Base-by-base conservation (phyloP, 495 filamentous ascomycete genomes). In the Aspergillus asperescens region DNA sequence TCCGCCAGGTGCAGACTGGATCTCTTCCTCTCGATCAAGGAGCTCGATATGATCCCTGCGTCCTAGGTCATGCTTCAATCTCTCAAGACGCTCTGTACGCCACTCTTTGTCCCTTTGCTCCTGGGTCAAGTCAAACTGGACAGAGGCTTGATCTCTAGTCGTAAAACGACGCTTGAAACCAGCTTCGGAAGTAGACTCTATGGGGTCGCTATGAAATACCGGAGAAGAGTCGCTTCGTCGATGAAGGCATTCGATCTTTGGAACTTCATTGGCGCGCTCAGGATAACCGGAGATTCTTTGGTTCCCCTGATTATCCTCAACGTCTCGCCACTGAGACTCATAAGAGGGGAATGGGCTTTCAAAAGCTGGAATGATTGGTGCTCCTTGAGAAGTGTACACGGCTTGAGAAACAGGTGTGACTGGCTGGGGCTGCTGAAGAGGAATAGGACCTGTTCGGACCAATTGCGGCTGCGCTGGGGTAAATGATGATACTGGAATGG, bases 381-480 rank as follows among this genome's bases (percentile, higher is more conserved):
- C 58, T 24, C 67, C 65, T 55, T 77, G 71, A 10, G 66, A 68
- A 15, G 72, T 73, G 56, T 79, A 83, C 3, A 83, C 66, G 3
- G 73, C 66, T 55, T 79, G 72, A 20, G 78, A 81, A 25, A 83
- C 77, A 5, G 78, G 78, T 1, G 74, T 71, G 27, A 78, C 65
- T 23, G 80, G 80, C 55, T 81, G 78, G 32, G 80, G 80, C 46
- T 81, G 77, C 49, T 81, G 79, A 5, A 83, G 67, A 8, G 78
- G 78, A 37, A 82, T 75, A 18, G 73, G 67, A 5, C 70, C 76
- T 13, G 77, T 73, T 19, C 75, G 71, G 38, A 75, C 60, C 16
- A 69, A 55, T 5, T 71, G 75, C 70, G 80, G 62, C 71, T 77
- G 47, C 56, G 62, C 38, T 68, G 62, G 44, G 62, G 69, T 54